Evolutionary conservation across 768 basidiomycete genomes (phyloP), one percentile per base, ranked within the genome.

Genomic region (Pleurotus platypus): DNA sequence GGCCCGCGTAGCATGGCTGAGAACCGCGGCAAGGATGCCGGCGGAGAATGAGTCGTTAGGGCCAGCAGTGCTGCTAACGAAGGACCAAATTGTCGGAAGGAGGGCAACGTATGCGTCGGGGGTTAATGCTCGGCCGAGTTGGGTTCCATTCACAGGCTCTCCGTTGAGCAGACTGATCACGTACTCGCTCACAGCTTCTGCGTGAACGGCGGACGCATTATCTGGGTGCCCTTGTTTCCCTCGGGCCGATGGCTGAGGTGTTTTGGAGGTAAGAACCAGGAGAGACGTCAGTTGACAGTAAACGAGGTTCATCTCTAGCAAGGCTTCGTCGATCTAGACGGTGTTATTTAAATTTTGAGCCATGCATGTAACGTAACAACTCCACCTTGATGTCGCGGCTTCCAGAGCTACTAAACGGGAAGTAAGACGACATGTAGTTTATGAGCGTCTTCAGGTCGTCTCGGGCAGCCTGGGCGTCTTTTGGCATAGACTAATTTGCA

Each of bases 211-310:
- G 35, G 70, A 60, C n/a, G 66, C 63, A 26, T 63, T 55, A 13
- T 62, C 59, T n/a, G 55, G 40, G 24, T 37, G 38, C 20, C 51
- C 20, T n/a, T 2, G 49, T 38, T 13, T n/a, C 20, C 40, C 30
- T 56, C 47, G 24, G 62, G 65, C 43, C 15, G n/a, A n/a, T 40
- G 49, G 15, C 18, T 54, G 12, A 59, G 57, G 27, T 63, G 60
- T 58, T 46, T 67, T 61, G 30, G 69, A 67, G 4, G 71, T 69
- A 57, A 87, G 76, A 35, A 81, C 71, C 18, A 87, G 71, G 20
- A 90, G 72, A 2, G 90, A 89, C 5, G 78, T 79, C 8, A 94
- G 76, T 67, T 92, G 87, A 70, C 90, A 92, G 69, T 86, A 92
- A 45, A 83, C 80, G 54, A 94, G 72, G 64, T 89, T 91, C 54